Evolutionary conservation across 805 yeast species (phyloP), one percentile per base, ranked within the genome.

Genomic region (Monosporozyma unispora): DNA sequence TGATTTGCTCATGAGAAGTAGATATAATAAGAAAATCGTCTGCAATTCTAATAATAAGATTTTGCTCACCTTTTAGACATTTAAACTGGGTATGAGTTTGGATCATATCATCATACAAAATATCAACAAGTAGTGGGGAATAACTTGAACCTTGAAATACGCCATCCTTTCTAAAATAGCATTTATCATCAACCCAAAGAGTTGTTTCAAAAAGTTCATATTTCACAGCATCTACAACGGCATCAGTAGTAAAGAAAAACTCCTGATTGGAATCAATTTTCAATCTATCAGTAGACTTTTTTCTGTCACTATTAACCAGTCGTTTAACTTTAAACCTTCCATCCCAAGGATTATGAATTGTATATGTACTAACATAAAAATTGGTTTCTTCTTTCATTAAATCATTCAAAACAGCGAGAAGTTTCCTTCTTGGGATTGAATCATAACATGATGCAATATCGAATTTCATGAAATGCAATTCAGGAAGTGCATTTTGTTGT

Each of bases 1-100:
- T 40, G 0, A 80, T 72, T 10, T 61, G 57, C 0, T 50, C 47
- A 10, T 56, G 25, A 21, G 31, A 29, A 25, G 79, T 70, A 0
- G 93, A 75, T 0, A 90, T 65, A n/a, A 87, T 70, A 25, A 90
- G 61, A 58, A 90, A 90, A 62, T 90, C 98, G 66, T 90, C 98
- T 0, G 88, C 95, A 19, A 87, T 63, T 48, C 96, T 67, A 7
- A 87, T 50, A 2, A 87, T 61, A 2, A 74, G 51, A 14, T 75
- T 65, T 2, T 64, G 57, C 5, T 56, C 51, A 2, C 53, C 46
- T 1, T 52, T 33, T n/a, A 62, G 38, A 38, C 60, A 58, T 59
- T 54, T 21, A 70, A 68, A 55, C 57, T 56, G 45, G 54, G 52
- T 3, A 31, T 57, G 53, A 21, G 54, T 53, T 27, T 72, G 70